Evolutionary conservation across 164 flowering plant species (phyloP), one percentile per base, ranked within the genome.

Genomic region (Buxus sempervirens): DNA sequence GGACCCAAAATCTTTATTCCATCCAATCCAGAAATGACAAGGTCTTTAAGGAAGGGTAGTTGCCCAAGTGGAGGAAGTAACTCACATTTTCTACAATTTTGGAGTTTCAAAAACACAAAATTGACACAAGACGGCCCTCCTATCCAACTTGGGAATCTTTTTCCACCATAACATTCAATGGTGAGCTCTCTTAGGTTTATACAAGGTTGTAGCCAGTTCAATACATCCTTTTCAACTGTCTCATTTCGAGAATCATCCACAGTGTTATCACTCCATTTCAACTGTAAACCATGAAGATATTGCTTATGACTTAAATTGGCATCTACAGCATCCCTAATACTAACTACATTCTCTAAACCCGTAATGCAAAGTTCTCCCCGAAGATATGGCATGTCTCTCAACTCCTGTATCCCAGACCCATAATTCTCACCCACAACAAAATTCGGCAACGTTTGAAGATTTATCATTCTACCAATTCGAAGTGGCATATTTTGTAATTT

Each of bases 31-130:
- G 38, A 49, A 15, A 79, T 25, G 14, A 23, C 0, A 1, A 79
- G 74, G 9, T 64, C 42, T 68, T 67, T 72, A 22, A 80, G 78
- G 0, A 72, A 69, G 4, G 75, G 61, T 8, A 80, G 69, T n/a
- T 63, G 77, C 38, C 78, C 79, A 6, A 77, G 68, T 60, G 80
- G 36, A 22, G 83, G 83, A 21, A 80, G 65, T 45, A 64, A 42
- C 5, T 42, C 9, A 45, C 77, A 75, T n/a, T 56, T 58, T 24
- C 25, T 21, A 54, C 75, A 76, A 22, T 62, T 15, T 7, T 27
- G 45, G 26, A 69, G 56, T 13, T 45, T 57, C 22, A 76, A 4
- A 45, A 32, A 21, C 21, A 24, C 51, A 5, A 45, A 10, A 45
- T 45, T 56, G 15, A 66, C 38, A 54, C 59, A 69, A 15, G 66